Evolutionary conservation across 306 rosid genomes (phyloP), one percentile per base, ranked within the genome.

Genomic region (Abrus pulchellus): DNA sequence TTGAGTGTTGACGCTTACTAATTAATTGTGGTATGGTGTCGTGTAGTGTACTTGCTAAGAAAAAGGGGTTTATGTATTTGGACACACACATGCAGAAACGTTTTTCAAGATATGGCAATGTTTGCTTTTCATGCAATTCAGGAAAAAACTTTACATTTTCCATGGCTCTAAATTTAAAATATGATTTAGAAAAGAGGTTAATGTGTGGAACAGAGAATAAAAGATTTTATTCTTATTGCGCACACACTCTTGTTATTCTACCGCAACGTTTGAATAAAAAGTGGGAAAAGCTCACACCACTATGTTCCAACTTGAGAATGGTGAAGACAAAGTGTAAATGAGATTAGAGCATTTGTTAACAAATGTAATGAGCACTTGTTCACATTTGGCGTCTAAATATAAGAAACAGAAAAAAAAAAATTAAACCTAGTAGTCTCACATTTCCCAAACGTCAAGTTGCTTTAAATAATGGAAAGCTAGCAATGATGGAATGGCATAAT

Each of bases 71-170:
- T 20, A 54, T 54, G 32, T 6, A 50, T 74, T 75, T 48, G 59
- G 62, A 75, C 10, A 55, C 41, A 48, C 49, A 32, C 4, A 20
- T 20, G 20, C 20, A 66, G 13, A 36, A 47, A 14, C n/a, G n/a
- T 57, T 68, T 66, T 47, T 68, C 0, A 68, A 59, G 53, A 33
- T 38, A 68, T 65, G 10, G 41, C 5, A 68, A 68, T 59, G 3
- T 20, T 76, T 36, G 44, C 82, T 71, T 83, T 77, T 52, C 79
- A 70, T 76, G 82, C 43, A 30, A 69, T 43, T 60, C 55, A 66
- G 62, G 65, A 53, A 68, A 34, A 14, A 56, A 4, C 36, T 29
- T 80, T 48, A 28, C 27, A 67, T 71, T 60, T 71, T 80, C 54
- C 70, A 68, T 68, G 77, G 69, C 30, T 43, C 55, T 43, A 47